Conservation (phyloP, 208 protist species). For the Acanthamoeba polyphaga region DNA sequence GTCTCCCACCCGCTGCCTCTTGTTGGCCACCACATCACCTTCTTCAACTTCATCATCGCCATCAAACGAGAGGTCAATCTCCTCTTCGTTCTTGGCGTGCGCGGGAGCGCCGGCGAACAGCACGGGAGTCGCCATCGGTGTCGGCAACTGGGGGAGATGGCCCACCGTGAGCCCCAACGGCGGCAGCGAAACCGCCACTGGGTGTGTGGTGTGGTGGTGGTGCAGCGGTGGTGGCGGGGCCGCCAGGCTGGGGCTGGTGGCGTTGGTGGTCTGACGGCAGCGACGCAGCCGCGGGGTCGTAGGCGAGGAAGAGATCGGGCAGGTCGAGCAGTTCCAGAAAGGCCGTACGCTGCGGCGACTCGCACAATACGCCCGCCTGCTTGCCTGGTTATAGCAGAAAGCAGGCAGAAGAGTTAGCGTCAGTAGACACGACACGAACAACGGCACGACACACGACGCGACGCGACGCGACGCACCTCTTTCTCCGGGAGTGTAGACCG, state of each 20-base stretch:
- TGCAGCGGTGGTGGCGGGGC: neutral
- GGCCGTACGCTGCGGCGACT: slow-evolving; percentile 28
- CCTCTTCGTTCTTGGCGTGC: slow-evolving; percentile 38
- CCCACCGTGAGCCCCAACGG: neutral
- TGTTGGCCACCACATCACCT: neutral
- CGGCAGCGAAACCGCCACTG: neutral
- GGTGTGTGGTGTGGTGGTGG: neutral
- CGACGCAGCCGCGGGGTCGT: neutral
- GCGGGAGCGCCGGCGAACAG: neutral
- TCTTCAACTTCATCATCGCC: neutral
- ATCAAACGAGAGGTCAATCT: slow-evolving; percentile 39
- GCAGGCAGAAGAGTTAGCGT: neutral
- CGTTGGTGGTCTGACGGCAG: neutral
- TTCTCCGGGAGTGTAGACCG: neutral
- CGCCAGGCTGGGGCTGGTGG: neutral
- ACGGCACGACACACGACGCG: too few species aligned
- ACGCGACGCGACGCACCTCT: too few species aligned
- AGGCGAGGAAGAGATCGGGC: slow-evolving; percentile 52
- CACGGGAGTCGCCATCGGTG: too few species aligned
- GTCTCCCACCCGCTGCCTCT: neutral
- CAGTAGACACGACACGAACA: neutral
- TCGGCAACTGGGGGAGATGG: neutral
- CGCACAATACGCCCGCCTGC: neutral
- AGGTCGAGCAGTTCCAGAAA: slow-evolving; percentile 49
- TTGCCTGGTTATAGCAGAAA: neutral